Evolutionary conservation across 352 stramenopile species (phyloP), one percentile per base, ranked within the genome.

Genomic region (Globisporangium perplexum): DNA sequence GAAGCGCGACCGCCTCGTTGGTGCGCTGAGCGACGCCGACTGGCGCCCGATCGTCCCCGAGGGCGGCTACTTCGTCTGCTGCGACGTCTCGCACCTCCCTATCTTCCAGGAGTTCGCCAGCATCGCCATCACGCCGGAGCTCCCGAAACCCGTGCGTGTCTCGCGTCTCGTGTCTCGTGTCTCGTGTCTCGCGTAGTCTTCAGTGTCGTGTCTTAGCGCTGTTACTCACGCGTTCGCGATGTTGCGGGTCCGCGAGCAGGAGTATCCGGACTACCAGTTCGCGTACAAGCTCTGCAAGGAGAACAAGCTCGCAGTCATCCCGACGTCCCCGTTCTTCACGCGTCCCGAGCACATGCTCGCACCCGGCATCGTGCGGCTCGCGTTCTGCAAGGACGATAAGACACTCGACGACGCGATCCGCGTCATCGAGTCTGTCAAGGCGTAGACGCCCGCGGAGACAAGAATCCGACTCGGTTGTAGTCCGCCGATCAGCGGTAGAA

Each of bases 341-440:
- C 63, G 68, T 20, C 70, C 74, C 1, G 93, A 95, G 59, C 77
- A 95, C 57, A 74, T 83, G 43, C 63, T 96, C 11, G 85, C 86
- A 15, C 76, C 69, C 0, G 85, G 75, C 12, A 50, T 95, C 30
- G 78, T 93, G 28, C 90, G 96, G 42, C 91, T 99, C 55, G 95
- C 94, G 10, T 99, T 97, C 75, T 99, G 96, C 68, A 99, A 99
- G 68, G 94, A 96, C 57, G 95, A 98, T 60, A 82, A 96, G 55
- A 98, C 90, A 6, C 65, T 98, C 20, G 69, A 92, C 52, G 74
- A 91, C 41, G 92, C 92, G 31, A 91, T 93, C 47, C 64, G 74
- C 42, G 72, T 90, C 61, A 93, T 94, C 59, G 63, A 77, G 48
- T 72, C 65, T n/a, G 55, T 86, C 26, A 62, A 52, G 57, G 24